Conservation (phyloP, 2,329 filamentous ascomycete genomes). For the Diplocarpon rosae region DNA sequence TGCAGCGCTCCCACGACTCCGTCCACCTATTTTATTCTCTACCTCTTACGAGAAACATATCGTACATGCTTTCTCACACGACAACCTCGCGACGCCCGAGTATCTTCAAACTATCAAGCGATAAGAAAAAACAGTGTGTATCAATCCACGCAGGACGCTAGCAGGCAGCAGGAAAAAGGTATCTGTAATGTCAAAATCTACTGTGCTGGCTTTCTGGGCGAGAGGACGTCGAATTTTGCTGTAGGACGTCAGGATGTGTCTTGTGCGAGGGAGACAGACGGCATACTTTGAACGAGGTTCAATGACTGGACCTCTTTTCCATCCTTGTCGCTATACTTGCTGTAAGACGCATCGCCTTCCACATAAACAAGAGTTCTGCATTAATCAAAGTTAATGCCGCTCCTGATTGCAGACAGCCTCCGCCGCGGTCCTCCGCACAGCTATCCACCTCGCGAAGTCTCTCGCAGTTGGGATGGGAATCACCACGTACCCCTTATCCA, state of each 20-base stretch:
- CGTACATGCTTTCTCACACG: no score
- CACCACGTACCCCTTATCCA: slow-evolving; percentile 73
- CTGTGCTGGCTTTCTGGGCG: slow-evolving; percentile 18
- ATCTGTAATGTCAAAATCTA: background rate
- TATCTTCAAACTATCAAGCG: background rate
- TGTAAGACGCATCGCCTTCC: slow-evolving; percentile 70
- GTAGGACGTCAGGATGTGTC: slow-evolving; percentile 3
- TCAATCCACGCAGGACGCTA: background rate
- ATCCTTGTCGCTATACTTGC: slow-evolving; percentile 55
- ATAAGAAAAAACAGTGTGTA: background rate
- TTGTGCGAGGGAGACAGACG: background rate
- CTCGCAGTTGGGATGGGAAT: background rate
- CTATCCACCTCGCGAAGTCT: background rate
- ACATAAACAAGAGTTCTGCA: slow-evolving; percentile 66
- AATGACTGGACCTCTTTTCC: slow-evolving; percentile 54
- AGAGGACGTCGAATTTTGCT: slow-evolving; percentile 40
- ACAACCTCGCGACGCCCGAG: background rate
- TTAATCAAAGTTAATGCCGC: background rate
- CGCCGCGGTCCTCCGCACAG: background rate
- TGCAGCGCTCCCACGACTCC: no score
- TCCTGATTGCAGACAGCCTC: background rate
- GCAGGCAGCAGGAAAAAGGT: background rate
- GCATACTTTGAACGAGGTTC: slow-evolving; percentile 72
- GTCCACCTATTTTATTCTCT: no score
- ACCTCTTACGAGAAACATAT: no score